Evolutionary conservation across 345 rosid species (phyloP).

Genomic region (Linum lewisii): DNA sequence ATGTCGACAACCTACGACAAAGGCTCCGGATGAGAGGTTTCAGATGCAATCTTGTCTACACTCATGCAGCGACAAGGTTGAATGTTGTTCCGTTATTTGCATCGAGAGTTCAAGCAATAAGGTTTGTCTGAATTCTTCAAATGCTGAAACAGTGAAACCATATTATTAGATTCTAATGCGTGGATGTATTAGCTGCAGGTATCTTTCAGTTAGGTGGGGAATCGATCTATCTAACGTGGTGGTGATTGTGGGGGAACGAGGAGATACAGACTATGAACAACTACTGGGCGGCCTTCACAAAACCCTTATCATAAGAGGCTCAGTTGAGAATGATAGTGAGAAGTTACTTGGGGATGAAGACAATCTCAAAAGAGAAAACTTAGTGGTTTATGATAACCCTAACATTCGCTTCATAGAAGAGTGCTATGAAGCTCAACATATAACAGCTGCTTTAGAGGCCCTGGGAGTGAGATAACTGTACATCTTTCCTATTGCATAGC

Average conservation of each 20-base stretch:
- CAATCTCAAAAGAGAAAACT: conserved; percentile 49
- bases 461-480: conserved; percentile 36
- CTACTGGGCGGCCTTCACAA: conserved; percentile 67
- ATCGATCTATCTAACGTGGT: conserved; percentile 50
- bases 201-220: conserved; percentile 79
- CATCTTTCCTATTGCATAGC: neutral
- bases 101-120: conserved; percentile 71
- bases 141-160: neutral
- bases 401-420: conserved; percentile 33
- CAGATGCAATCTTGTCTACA: conserved; percentile 59
- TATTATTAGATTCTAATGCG: no score
- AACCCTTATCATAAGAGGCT: conserved; percentile 47
- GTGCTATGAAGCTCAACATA: conserved; percentile 32
- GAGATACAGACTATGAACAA: conserved; percentile 77
- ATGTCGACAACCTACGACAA: conserved; percentile 56
- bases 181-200: no score
- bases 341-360: conserved; percentile 47
- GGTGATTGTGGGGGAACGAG: conserved; percentile 62
- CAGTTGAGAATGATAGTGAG: conserved; percentile 51
- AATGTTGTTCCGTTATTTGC: conserved; percentile 73
- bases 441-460: conserved; percentile 37
- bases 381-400: conserved; percentile 35
- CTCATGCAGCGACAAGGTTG: conserved; percentile 55
- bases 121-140: conserved; percentile 30
- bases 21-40: conserved; percentile 83